phyloP scores from a whole-genome alignment of 2,329 filamentous ascomycete species.

The Microsporum audouinii region DNA sequence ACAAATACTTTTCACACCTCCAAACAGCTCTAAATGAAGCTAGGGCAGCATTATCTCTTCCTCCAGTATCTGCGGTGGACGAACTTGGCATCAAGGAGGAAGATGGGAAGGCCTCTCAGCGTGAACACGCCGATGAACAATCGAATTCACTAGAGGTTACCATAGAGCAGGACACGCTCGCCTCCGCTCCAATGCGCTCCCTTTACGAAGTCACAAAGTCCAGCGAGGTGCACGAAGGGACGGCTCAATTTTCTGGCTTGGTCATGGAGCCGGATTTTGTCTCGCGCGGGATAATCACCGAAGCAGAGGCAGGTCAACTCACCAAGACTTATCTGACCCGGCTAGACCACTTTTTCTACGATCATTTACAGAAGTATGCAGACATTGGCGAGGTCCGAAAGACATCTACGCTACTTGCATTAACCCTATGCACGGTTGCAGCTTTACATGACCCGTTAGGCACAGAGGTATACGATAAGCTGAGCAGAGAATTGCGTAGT shows the following conservation, averaged over 20 bases:
- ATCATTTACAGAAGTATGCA: conserved; percentile 8
- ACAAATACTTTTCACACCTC: conserved; percentile 6
- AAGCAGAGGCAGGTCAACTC: conserved; percentile 33
- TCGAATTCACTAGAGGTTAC: conserved; percentile 3
- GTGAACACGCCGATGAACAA: conserved; percentile 6
- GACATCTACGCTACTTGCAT: conserved; percentile 34
- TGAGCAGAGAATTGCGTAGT: conserved; percentile 42
- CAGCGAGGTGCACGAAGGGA: conserved; percentile 26
- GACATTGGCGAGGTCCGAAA: conserved; percentile 9
- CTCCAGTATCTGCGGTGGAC: conserved; percentile 1
- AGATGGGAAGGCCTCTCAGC: background rate
- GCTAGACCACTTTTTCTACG: conserved; percentile 36
- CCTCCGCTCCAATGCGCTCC: conserved; percentile 38
- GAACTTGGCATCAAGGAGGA: conserved; percentile 4
- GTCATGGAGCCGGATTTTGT: conserved; percentile 39
- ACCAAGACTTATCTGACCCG: conserved; percentile 30
- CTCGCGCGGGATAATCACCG: conserved; percentile 30
- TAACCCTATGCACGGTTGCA: conserved; percentile 36
- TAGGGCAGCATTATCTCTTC: conserved; percentile 8
- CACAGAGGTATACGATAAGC: conserved; percentile 38
- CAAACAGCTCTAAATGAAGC: conserved; percentile 11
- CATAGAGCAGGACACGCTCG: conserved; percentile 20
- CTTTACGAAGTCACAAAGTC: conserved; percentile 40
- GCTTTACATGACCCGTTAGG: conserved; percentile 41
- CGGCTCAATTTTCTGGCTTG: conserved; percentile 25